Percentiles rank a stretch among this genome's conserved stretches.
phyloP scores from a whole-genome alignment of 1,139 yeast species.

The Sugiyamaella castrensis region DNA sequence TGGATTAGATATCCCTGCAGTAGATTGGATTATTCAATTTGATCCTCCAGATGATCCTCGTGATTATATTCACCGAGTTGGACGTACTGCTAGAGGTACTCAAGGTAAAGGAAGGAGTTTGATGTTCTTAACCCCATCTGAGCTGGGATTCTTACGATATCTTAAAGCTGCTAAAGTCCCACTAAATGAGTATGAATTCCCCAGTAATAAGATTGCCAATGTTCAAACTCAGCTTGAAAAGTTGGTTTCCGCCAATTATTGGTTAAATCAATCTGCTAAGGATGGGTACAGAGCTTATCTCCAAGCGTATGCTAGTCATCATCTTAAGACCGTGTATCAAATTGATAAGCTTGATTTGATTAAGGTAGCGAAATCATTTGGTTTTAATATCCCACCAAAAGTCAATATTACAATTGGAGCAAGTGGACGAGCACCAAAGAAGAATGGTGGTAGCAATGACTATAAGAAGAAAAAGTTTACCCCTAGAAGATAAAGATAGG shows the following conservation, averaged over 20 bases:
- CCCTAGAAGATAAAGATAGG: neutral
- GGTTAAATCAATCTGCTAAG: conserved; percentile 92
- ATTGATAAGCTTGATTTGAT: conserved; percentile 91
- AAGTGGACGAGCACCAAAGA: conserved; percentile 59
- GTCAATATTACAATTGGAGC: conserved; percentile 95
- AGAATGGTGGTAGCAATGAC: conserved; percentile 6
- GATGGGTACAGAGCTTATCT: conserved; percentile 96
- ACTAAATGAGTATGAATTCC: conserved; percentile 94
- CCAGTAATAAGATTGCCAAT: conserved; percentile 87
- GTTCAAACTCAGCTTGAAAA: conserved; percentile 92
- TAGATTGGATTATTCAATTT: conserved; percentile 95
- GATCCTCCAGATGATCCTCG: conserved; percentile 99
- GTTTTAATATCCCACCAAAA: conserved; percentile 94
- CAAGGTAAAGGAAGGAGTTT: conserved; percentile 87
- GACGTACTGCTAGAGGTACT: conserved; percentile 97
- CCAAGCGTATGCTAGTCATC: conserved; percentile 97
- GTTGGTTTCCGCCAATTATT: conserved; percentile 84
- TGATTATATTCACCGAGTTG: conserved; percentile 96
- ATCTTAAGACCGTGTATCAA: conserved; percentile 91
- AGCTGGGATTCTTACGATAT: conserved; percentile 89
- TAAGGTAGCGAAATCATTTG: conserved; percentile 93
- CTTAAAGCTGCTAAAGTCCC: conserved; percentile 97
- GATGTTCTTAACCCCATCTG: conserved; percentile 92
- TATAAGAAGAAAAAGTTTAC: conserved; percentile 17
- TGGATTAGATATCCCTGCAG: conserved; percentile 95